phyloP scores from a whole-genome alignment of 2,329 filamentous ascomycete species.

The Botrytis fragariae region DNA sequence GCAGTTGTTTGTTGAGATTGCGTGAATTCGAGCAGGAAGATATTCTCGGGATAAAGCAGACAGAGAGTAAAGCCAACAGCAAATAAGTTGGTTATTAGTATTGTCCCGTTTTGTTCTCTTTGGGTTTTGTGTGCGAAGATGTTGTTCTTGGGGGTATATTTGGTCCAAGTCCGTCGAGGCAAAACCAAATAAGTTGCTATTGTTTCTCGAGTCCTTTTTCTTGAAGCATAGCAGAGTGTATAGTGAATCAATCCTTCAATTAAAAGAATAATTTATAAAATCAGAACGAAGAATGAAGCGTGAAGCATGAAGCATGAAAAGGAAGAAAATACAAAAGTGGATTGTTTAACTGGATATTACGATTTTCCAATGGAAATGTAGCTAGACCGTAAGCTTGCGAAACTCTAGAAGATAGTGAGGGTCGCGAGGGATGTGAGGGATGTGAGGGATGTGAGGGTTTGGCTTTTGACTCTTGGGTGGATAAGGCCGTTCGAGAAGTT shows the following conservation, averaged over 20 bases:
- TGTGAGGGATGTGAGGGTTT: background rate
- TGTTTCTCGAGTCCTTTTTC: background rate
- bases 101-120: background rate
- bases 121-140: background rate
- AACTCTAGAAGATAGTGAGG: background rate
- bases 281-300: background rate
- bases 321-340: background rate
- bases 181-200: background rate
- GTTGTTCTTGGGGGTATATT: background rate
- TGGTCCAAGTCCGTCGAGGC: background rate
- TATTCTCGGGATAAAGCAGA: background rate
- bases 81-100: background rate
- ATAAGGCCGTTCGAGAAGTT: constrained; percentile 10
- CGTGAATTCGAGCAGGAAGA: background rate
- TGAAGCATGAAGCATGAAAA: background rate
- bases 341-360: background rate
- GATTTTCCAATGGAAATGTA: background rate
- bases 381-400: background rate
- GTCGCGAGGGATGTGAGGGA: background rate
- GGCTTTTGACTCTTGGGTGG: background rate
- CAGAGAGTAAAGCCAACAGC: background rate
- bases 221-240: background rate
- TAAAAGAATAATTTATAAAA: background rate
- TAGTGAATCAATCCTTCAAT: background rate
- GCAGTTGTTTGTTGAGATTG: constrained; percentile 7